Percentiles rank a stretch among this genome's conserved stretches.
Evolutionary conservation across 2,329 filamentous ascomycete genomes (phyloP).

Genomic region (Coniochaeta sp.): DNA sequence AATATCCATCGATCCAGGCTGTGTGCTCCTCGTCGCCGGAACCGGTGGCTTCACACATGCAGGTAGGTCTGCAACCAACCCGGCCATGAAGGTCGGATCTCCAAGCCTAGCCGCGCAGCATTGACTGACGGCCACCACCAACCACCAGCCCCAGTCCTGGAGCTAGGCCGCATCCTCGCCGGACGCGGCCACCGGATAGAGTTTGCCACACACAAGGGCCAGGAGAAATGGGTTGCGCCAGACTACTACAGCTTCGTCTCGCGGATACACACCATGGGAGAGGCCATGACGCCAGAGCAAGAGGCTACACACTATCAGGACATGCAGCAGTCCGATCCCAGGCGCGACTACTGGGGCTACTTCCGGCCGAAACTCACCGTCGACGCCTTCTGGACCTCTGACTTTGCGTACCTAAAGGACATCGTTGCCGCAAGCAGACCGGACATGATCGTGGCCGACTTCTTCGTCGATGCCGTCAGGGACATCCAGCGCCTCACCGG

Average conservation of each 20-base stretch:
- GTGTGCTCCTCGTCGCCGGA: neutral
- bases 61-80: neutral
- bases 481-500: constrained; percentile 29
- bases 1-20: neutral
- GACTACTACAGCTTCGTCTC: constrained; percentile 1
- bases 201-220: neutral
- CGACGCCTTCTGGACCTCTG: constrained; percentile 8
- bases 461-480: constrained; percentile 31
- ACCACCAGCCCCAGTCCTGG: neutral
- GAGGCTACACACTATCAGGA: neutral
- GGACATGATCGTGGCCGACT: constrained; percentile 33
- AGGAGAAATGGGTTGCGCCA: neutral
- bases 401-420: constrained; percentile 3
- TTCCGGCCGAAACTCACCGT: constrained; percentile 2
- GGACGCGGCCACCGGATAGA: neutral
- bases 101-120: neutral
- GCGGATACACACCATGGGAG: neutral
- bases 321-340: neutral
- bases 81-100: neutral
- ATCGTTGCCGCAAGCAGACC: constrained; percentile 16
- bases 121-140: neutral
- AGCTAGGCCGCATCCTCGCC: neutral
- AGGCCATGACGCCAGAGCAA: neutral
- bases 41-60: neutral
- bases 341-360: neutral